Percentiles rank a stretch among this genome's conserved stretches.
Evolutionary conservation across 805 yeast species (phyloP).

Genomic region (Starmerella ratchasimensis): DNA sequence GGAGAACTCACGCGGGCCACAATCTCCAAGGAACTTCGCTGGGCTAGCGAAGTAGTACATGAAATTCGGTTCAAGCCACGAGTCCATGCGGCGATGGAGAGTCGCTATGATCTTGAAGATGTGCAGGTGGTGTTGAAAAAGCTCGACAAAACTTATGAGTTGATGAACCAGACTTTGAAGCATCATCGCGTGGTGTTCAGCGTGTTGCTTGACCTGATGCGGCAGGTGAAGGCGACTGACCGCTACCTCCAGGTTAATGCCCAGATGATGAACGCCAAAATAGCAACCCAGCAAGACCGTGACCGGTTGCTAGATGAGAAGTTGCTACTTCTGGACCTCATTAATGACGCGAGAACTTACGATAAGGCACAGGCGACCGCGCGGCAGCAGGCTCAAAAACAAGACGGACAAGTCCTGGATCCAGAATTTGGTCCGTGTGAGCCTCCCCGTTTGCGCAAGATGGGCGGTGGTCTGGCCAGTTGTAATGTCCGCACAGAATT

Average conservation of each 20-base stretch:
- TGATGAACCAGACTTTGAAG: slow-evolving; percentile 1
- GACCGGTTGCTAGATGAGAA: slow-evolving; percentile 8
- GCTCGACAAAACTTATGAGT: background rate
- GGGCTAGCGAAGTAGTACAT: too few relatives aligned
- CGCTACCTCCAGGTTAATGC: background rate
- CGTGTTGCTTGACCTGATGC: slow-evolving; percentile 2
- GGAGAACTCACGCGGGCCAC: background rate
- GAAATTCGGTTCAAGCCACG: background rate
- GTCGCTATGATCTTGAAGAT: background rate
- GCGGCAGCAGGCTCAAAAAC: background rate
- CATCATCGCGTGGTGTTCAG: slow-evolving; percentile 4
- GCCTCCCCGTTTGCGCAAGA: too few relatives aligned
- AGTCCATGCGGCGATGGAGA: slow-evolving; percentile 1
- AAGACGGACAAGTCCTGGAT: background rate
- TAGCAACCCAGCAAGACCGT: background rate
- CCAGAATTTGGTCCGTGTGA: too few relatives aligned
- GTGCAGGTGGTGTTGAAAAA: background rate
- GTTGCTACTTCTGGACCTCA: slow-evolving; percentile 5
- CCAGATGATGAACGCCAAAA: background rate
- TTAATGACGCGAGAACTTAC: slow-evolving; percentile 1
- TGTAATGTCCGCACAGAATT: too few relatives aligned
- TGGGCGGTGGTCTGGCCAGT: too few relatives aligned
- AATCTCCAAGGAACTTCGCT: background rate
- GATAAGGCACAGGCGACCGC: slow-evolving; percentile 1
- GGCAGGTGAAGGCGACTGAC: slow-evolving; percentile 1